Evolutionary conservation across 257 asterid genomes (phyloP), one percentile per base, ranked within the genome.

Genomic region (Solanum paucissectum): DNA sequence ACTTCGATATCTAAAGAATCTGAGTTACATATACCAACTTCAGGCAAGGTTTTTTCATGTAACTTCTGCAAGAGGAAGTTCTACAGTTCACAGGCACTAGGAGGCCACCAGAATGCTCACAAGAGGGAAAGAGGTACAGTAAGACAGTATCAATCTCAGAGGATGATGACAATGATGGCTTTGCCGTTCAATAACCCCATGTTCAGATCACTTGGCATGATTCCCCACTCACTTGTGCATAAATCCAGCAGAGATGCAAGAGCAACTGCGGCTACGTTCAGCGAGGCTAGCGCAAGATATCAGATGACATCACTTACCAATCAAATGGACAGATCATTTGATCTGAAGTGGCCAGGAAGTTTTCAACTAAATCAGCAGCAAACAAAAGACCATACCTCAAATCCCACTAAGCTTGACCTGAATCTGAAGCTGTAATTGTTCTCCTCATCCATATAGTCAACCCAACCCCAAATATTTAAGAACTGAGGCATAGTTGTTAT

Each of bases 71-170:
- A 90, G 96, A 86, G 99, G 82, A 97, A 95, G 87, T 97, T 97
- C 86, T 94, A 93, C 91, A 97, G 96, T 87, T 95, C 98, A 83
- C 98, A 97, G 87, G 99, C 99, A 77, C 90, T 97, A 90, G 98
- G 99, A 2, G 99, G 99, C 29, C 99, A 97, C 90, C 98, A 97
- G 91, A 97, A 97, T 89, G 99, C 98, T 60, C 99, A 95, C 94
- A 95, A 95, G 90, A 92, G 96, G 85, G 98, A 95, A 87, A 95
- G 99, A 84, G 98, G 98, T 1, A 98, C 98, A 49, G 92, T 89
- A 44, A 91, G 94, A 83, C 91, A 93, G 83, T 91, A 93, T 89
- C 98, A 91, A 88, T 91, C 97, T 36, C 94, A 94, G 88, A 90
- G 93, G 83, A 93, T 92, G 94, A 91, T 92, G 95, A 83, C 88